Conservation (phyloP, 192 early-diverging fungal genomes). For the Coemansia sp. region DNA sequence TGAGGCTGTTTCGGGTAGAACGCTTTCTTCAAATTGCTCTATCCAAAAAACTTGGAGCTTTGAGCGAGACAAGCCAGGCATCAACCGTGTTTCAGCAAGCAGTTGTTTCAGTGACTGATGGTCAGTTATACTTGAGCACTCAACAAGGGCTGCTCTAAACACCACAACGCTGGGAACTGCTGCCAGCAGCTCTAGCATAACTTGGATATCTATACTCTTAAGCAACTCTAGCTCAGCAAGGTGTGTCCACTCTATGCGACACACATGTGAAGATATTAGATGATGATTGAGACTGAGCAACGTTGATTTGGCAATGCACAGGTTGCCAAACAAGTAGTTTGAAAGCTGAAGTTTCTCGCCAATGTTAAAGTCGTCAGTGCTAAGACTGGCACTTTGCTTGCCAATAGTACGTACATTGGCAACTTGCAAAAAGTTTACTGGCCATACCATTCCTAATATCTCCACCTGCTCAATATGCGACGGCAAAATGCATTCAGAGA, state of each 20-base stretch:
- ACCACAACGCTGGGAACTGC: background rate
- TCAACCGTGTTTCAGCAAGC: background rate
- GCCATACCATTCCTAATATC: background rate
- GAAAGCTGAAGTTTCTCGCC: background rate
- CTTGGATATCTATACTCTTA: background rate
- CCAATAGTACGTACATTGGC: background rate
- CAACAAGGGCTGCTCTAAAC: background rate
- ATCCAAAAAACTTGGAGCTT: constrained; percentile 1
- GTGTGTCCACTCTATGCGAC: constrained; percentile 3
- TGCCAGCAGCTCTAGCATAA: background rate
- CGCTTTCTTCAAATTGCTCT: background rate
- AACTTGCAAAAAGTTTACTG: background rate
- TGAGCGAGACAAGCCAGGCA: background rate
- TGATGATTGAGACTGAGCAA: background rate
- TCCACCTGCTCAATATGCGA: background rate
- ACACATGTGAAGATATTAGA: background rate
- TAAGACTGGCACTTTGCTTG: background rate
- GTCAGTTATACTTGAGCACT: background rate
- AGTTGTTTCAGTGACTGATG: background rate
- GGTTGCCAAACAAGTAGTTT: constrained; percentile 3
- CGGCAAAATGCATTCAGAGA: background rate
- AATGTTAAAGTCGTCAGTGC: constrained; percentile 1
- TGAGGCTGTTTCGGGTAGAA: background rate
- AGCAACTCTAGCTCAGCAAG: background rate
- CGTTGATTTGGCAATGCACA: background rate